phyloP scores from a whole-genome alignment of 2,329 filamentous ascomycete genomes.

The Cordyceps cicadae region DNA sequence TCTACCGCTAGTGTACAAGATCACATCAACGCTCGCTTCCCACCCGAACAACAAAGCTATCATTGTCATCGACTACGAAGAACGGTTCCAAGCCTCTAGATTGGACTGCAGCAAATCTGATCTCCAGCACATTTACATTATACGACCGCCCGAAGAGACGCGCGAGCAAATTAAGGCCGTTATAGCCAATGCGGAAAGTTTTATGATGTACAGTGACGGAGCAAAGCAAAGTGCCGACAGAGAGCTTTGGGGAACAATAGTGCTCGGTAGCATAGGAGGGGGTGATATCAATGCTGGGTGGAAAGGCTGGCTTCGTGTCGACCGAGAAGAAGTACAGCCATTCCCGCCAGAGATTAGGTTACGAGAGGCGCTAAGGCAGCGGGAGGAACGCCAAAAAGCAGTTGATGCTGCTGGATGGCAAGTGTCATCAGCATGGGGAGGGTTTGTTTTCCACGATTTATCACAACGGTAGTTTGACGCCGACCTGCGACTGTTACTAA shows the following conservation, averaged over 20 bases:
- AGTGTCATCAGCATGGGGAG: conserved; percentile 41
- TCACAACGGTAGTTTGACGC: no score
- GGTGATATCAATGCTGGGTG: conserved; percentile 26
- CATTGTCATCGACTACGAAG: conserved; percentile 47
- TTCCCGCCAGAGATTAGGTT: conserved; percentile 33
- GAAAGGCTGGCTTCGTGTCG: conserved; percentile 46
- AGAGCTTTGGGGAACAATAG: conserved; percentile 51
- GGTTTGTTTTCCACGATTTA: conserved; percentile 31
- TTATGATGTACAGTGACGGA: conserved; percentile 41
- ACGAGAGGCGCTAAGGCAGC: conserved; percentile 37
- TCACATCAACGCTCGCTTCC: conserved; percentile 44
- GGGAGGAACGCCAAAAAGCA: conserved; percentile 29
- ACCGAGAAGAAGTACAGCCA: conserved; percentile 31
- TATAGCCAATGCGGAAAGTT: conserved; percentile 33
- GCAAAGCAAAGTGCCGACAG: conserved; percentile 35
- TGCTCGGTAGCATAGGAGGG: conserved; percentile 36
- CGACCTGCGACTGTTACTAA: neutral
- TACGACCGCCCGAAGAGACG: conserved; percentile 29
- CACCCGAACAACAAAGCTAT: conserved; percentile 40
- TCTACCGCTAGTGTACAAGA: conserved; percentile 47
- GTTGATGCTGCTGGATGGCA: conserved; percentile 39
- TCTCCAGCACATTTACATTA: conserved; percentile 43
- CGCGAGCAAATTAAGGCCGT: conserved; percentile 25
- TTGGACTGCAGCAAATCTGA: conserved; percentile 31
- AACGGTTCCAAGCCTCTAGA: conserved; percentile 45